Base-by-base conservation (phyloP, 257 asterid genomes). In the Jacaranda copaia region DNA sequence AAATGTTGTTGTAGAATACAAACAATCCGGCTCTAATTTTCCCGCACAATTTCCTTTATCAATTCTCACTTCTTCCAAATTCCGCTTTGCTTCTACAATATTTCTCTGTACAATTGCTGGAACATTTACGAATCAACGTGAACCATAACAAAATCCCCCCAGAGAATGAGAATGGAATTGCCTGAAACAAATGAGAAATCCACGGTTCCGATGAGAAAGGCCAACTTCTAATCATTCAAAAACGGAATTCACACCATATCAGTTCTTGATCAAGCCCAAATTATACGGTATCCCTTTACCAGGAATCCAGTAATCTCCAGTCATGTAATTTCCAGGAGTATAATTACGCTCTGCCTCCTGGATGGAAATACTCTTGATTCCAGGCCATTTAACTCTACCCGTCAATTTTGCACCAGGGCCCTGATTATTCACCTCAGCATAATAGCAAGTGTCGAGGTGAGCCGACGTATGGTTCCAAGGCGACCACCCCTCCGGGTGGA, bases 401-500 rank as follows among this genome's bases (percentile, higher is more conserved):
- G 73, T 81, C 84, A 9, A 53, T 14, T 66, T 57, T 5, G 96
- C 74, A 4, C 88, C 91, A 14, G 87, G 85, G 4, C 96, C 96
- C 39, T 59, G 67, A 59, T 90, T 90, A 40, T 85, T 76, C 63
- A 84, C 81, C 79, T 90, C 96, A 0, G 91, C 83, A 6, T 86
- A 90, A 76, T 84, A 87, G 14, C 89, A 82, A 0, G 88, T 90
- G 5, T 78, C 73, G 0, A 84, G 49, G 8, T 77, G 76, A 2
- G 78, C 88, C 8, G 67, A 74, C 0, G 80, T 70, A 4, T 38
- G 70, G 3, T 71, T 68, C 96, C 96, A 90, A 0, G 87, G 73
- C 18, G 87, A 19, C 96, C 96, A 90, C 38, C 96, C 96, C 6
- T 83, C 81, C 0, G 92, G 93, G 3, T 75, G 78, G n/a, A 90